Evolutionary conservation across 306 rosid genomes (phyloP), one percentile per base, ranked within the genome.

Genomic region (Nissolia schottii): DNA sequence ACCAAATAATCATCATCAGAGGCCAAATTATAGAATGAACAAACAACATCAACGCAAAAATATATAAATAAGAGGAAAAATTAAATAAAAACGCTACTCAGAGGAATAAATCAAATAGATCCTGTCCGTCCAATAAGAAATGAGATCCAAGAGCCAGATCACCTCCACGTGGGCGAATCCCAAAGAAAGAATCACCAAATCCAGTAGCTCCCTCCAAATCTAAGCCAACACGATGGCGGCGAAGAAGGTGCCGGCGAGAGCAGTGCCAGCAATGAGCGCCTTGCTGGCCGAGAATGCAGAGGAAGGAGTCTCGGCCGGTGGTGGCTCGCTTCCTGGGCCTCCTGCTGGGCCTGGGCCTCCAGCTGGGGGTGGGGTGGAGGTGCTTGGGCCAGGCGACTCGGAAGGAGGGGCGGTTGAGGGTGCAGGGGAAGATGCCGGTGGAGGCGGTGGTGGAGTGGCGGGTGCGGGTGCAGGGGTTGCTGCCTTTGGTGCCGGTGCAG

Each of bases 201-300:
- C 50, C 3, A n/a, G n/a, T n/a, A n/a, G n/a, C n/a, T n/a, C n/a
- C n/a, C n/a, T n/a, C n/a, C 19, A 37, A 37, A 45, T 19, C 80
- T 86, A 92, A 20, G 90, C 98, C 82, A 92, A 84, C 70, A 76
- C 64, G 22, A 86, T 65, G 56, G 88, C 96, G 56, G 88, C 96
- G 18, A 88, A 71, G 71, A 94, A 24, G 64, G 82, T 68, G 28
- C 91, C 97, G 0, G 86, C 88, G 1, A 94, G 66, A 16, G 93
- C 96, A 1, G 96, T 83, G 7, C 80, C 91, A 27, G 82, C 87
- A 28, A 89, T 15, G 38, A 64, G 65, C n/a, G 80, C 78, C 11
- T 81, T 82, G 85, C 75, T 82, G 24, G 70, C 6, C 38, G 87
- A 76, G 83, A 77, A 77, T 25, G 87, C 86, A 5, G 77, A 83